Conservation (phyloP, 768 basidiomycete species). For the Favolaschia claudopus region DNA sequence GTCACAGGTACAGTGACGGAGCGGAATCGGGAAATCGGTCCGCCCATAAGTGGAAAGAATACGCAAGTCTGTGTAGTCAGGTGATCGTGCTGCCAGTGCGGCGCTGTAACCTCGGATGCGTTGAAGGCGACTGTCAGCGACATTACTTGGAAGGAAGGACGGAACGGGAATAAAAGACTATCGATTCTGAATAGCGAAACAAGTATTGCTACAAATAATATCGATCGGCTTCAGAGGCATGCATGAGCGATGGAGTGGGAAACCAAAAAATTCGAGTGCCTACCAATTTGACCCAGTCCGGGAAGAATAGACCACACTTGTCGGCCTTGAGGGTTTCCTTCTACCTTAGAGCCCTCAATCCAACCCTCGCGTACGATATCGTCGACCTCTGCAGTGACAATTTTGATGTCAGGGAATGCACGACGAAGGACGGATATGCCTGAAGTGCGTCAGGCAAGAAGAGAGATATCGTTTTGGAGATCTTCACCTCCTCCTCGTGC, state of each 20-base stretch:
- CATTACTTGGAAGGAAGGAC: too few species aligned
- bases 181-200: too few species aligned
- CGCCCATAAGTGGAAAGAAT: neutral
- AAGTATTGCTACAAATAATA: conserved; percentile 42
- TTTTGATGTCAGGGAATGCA: conserved; percentile 86
- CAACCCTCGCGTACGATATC: conserved; percentile 78
- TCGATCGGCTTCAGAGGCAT: conserved; percentile 42
- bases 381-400: conserved; percentile 88
- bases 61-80: conserved; percentile 2
- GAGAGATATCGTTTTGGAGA: neutral
- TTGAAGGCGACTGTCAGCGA: too few species aligned
- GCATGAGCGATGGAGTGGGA: conserved; percentile 15
- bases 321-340: conserved; percentile 55
- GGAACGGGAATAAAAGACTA: too few species aligned
- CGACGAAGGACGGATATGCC: conserved; percentile 70
- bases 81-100: too few species aligned
- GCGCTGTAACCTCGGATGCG: too few species aligned
- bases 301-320: conserved; percentile 88
- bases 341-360: conserved; percentile 64
- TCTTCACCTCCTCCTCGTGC: conserved; percentile 73
- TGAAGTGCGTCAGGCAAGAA: neutral
- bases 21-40: conserved; percentile 1
- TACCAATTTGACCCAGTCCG: conserved; percentile 90
- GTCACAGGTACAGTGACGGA: conserved; percentile 14
- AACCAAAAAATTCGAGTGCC: conserved; percentile 26